phyloP scores from a whole-genome alignment of 2,329 filamentous ascomycete genomes.

The Aspergillus terreus region DNA sequence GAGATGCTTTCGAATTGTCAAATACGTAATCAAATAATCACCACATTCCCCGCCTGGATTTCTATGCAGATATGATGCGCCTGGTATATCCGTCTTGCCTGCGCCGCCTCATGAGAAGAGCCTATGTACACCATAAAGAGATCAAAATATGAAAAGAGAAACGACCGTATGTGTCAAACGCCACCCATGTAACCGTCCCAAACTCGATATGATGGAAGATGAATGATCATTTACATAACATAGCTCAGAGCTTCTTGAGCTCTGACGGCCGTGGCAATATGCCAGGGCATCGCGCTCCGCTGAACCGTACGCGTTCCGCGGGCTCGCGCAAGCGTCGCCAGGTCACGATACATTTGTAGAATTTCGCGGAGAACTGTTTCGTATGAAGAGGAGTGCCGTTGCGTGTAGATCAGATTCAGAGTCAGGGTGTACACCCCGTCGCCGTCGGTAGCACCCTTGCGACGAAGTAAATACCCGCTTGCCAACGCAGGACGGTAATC shows the following conservation, averaged over 20 bases:
- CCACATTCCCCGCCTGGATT: neutral
- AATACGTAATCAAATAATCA: too few species aligned
- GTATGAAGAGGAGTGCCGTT: slow-evolving; percentile 25
- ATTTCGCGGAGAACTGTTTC: slow-evolving; percentile 40
- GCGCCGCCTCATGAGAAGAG: slow-evolving; percentile 2
- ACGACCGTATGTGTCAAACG: neutral
- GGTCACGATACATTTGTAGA: slow-evolving; percentile 43
- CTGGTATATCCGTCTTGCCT: slow-evolving; percentile 13
- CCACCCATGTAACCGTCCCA: slow-evolving; percentile 2
- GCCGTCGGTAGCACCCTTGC: slow-evolving; percentile 37
- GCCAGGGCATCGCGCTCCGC: slow-evolving; percentile 45
- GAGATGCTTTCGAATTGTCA: too few species aligned
- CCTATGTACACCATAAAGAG: slow-evolving; percentile 14
- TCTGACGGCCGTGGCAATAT: slow-evolving; percentile 43
- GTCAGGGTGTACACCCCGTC: slow-evolving; percentile 40
- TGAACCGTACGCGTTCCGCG: slow-evolving; percentile 41
- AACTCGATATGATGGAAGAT: slow-evolving; percentile 8
- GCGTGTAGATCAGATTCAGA: slow-evolving; percentile 40
- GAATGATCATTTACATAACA: slow-evolving; percentile 30
- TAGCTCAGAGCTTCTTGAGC: slow-evolving; percentile 41
- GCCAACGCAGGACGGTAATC: slow-evolving; percentile 41
- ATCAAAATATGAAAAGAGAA: slow-evolving; percentile 3
- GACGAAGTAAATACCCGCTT: slow-evolving; percentile 47
- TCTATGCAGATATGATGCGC: slow-evolving; percentile 1
- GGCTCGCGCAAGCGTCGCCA: slow-evolving; percentile 40